Evolutionary conservation across 495 filamentous ascomycete species (phyloP).

Genomic region (Aspergillus biplanus): DNA sequence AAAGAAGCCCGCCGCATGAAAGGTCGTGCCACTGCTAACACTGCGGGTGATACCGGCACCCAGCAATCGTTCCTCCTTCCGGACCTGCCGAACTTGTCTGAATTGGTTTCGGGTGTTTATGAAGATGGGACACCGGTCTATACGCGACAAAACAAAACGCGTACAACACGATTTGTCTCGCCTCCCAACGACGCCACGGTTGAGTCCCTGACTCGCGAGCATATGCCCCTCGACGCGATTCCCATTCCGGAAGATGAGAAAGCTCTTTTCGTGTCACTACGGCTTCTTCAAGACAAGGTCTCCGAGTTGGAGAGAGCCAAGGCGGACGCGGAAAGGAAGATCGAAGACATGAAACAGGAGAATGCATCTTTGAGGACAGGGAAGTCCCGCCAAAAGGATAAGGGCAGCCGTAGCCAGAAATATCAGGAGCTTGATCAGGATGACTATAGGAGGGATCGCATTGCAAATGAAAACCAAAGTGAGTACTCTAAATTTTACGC

Average conservation of each 20-base stretch:
- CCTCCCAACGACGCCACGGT: constrained; percentile 45
- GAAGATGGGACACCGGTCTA: constrained; percentile 69
- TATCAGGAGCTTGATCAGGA: constrained; percentile 44
- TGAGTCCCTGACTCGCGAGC: constrained; percentile 42
- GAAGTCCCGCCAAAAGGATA: constrained; percentile 48
- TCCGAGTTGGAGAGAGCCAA: constrained; percentile 62
- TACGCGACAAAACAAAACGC: constrained; percentile 51
- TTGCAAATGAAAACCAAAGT: constrained; percentile 58
- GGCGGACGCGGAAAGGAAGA: constrained; percentile 57
- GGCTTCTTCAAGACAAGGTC: constrained; percentile 69
- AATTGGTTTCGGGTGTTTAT: constrained; percentile 70
- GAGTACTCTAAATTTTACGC: constrained; percentile 27
- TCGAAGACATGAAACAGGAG: constrained; percentile 60
- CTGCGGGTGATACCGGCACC: constrained; percentile 43
- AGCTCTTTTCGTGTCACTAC: constrained; percentile 67
- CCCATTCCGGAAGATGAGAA: constrained; percentile 71
- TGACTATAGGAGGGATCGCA: constrained; percentile 40
- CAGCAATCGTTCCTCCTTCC: constrained; percentile 68
- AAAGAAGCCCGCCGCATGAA: constrained; percentile 41
- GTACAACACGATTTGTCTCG: constrained; percentile 61
- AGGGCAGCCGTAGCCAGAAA: constrained; percentile 44
- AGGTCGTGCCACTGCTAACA: constrained; percentile 29
- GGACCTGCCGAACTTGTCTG: constrained; percentile 70
- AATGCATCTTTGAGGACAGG: constrained; percentile 57
- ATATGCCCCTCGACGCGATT: constrained; percentile 62